Evolutionary conservation across 2,329 filamentous ascomycete species (phyloP).

Genomic region (Didymella pomorum): DNA sequence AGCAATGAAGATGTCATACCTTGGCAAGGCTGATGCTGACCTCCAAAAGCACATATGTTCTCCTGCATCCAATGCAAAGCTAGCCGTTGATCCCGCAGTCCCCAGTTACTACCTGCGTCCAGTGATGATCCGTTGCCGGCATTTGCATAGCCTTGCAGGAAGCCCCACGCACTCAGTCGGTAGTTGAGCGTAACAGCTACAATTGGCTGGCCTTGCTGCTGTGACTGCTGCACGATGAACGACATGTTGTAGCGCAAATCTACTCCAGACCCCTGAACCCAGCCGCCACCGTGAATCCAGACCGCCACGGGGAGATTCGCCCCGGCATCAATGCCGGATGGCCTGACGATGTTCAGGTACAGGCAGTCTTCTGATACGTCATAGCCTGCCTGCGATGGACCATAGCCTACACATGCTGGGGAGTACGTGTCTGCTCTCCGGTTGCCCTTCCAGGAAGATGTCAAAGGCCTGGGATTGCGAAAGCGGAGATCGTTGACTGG

Average conservation of each 20-base stretch:
- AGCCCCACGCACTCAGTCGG: slow-evolving; percentile 12
- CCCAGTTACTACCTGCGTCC: slow-evolving; percentile 51
- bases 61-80: slow-evolving; percentile 61
- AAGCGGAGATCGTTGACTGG: slow-evolving; percentile 8
- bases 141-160: slow-evolving; percentile 46
- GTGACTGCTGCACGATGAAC: slow-evolving; percentile 21
- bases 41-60: slow-evolving; percentile 41
- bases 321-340: slow-evolving; percentile 45
- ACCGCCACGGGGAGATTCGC: background rate
- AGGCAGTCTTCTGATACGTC: slow-evolving; percentile 39
- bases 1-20: background rate
- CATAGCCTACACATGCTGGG: background rate
- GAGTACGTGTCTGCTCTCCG: background rate
- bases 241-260: slow-evolving; percentile 21
- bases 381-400: background rate
- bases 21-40: slow-evolving; percentile 44
- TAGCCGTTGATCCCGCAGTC: slow-evolving; percentile 62
- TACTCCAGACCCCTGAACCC: slow-evolving; percentile 37
- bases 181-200: slow-evolving; percentile 42
- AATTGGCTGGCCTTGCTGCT: slow-evolving; percentile 17
- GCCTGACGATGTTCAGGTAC: slow-evolving; percentile 27
- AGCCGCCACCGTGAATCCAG: slow-evolving; percentile 37
- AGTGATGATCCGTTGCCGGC: background rate
- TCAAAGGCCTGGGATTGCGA: background rate
- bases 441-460: background rate